Evolutionary conservation across 2,329 filamentous ascomycete species (phyloP).

Genomic region (Pezicula radicicola): DNA sequence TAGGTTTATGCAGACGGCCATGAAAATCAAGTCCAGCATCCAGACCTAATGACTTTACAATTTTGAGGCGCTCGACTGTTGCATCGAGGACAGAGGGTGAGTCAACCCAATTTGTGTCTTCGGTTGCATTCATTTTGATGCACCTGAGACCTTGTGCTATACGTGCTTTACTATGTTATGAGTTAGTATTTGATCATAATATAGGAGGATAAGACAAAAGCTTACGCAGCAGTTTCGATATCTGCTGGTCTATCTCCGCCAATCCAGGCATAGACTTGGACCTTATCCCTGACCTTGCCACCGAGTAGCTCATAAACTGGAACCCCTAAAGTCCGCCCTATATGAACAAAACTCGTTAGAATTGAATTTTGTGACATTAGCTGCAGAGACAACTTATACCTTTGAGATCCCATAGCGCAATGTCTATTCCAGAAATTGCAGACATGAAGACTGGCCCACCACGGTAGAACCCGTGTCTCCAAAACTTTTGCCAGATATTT

Average conservation of each 20-base stretch:
- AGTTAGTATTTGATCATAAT: constrained; percentile 4
- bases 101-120: constrained; percentile 74
- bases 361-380: no score
- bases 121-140: constrained; percentile 79
- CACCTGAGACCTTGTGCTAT: constrained; percentile 60
- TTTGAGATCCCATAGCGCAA: constrained; percentile 56
- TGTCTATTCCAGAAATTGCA: constrained; percentile 73
- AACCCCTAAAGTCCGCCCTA: constrained; percentile 55
- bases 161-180: constrained; percentile 43
- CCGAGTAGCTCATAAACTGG: constrained; percentile 73
- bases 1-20: constrained; percentile 73
- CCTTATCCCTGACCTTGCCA: constrained; percentile 66
- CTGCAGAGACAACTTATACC: no score
- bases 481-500: constrained; percentile 75
- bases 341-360: no score
- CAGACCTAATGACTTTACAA: constrained; percentile 66
- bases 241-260: constrained; percentile 70
- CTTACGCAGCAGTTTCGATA: constrained; percentile 59
- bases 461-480: constrained; percentile 71
- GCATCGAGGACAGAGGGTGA: constrained; percentile 61
- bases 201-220: constrained; percentile 1
- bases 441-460: constrained; percentile 80
- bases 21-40: constrained; percentile 78
- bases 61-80: constrained; percentile 64
- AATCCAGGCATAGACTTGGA: constrained; percentile 77